phyloP scores from a whole-genome alignment of 2,329 filamentous ascomycete genomes.

The Fusarium coffeatum region DNA sequence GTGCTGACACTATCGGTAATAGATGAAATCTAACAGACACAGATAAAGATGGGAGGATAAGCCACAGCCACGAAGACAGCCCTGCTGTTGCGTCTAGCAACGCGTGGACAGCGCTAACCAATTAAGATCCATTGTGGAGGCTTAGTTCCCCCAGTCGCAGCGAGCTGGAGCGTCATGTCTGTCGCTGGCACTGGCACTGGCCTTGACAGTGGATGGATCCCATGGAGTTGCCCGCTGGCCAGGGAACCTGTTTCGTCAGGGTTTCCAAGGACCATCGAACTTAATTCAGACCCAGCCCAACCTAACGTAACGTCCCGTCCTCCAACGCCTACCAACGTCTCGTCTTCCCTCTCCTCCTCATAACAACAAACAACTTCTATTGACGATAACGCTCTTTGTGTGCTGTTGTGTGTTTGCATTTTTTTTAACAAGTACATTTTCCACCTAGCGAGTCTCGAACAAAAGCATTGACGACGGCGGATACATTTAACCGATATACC shows the following conservation, averaged over 20 bases:
- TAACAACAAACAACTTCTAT: conserved; percentile 20
- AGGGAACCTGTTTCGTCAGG: conserved; percentile 44
- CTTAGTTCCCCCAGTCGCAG: conserved; percentile 9
- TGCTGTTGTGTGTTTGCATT: conserved; percentile 12
- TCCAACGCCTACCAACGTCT: neutral
- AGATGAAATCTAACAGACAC: neutral
- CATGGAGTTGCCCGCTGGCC: conserved; percentile 25
- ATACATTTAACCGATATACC: conserved; percentile 15
- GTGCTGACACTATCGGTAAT: neutral
- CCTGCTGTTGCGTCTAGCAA: conserved; percentile 39
- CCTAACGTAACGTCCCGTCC: conserved; percentile 16
- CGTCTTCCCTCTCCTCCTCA: conserved; percentile 4
- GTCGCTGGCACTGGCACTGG: neutral
- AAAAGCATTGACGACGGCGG: conserved; percentile 28
- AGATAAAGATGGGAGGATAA: conserved; percentile 1
- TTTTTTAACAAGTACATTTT: neutral
- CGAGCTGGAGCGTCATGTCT: conserved; percentile 28
- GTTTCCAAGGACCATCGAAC: conserved; percentile 31
- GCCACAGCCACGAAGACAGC: conserved; percentile 28
- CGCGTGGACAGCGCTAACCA: conserved; percentile 31
- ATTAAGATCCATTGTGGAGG: conserved; percentile 16
- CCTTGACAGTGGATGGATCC: neutral
- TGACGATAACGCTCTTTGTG: conserved; percentile 31
- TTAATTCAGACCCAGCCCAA: conserved; percentile 20
- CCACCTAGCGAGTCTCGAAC: neutral